These are phyloP conservation scores for Malus sylvestris DNA, from an alignment of 306 rosid genomes.

Conservation along the genomic window DNA sequence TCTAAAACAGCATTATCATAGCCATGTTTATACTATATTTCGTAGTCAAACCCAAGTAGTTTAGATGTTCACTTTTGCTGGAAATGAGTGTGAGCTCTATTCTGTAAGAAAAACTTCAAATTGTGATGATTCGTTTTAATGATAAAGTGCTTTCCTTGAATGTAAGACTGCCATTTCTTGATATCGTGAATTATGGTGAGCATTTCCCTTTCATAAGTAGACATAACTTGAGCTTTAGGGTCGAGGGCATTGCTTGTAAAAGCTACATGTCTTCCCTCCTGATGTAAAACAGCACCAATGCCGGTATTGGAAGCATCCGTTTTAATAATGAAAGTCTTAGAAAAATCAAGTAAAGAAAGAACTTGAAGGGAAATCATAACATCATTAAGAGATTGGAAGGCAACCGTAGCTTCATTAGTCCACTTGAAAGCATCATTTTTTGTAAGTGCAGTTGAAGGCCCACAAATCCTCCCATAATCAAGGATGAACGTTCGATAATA, in stretches of 20 bases:
- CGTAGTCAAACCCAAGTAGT: neutral
- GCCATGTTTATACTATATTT: neutral
- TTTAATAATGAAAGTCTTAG: neutral
- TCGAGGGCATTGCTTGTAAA: neutral
- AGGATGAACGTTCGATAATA: neutral
- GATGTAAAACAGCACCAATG: neutral
- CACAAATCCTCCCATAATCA: neutral
- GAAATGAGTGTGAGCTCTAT: neutral
- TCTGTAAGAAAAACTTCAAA: neutral
- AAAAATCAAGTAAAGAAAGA: neutral
- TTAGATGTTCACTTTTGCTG: neutral
- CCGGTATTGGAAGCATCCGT: neutral
- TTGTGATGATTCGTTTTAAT: neutral
- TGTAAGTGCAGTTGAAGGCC: neutral
- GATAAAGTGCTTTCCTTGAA: too few relatives aligned
- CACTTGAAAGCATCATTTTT: too few relatives aligned
- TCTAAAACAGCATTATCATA: fast-evolving
- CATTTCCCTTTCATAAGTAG: too few relatives aligned
- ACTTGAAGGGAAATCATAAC: neutral
- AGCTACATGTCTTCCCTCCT: neutral
- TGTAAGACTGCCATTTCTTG: too few relatives aligned
- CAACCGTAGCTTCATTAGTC: too few relatives aligned
- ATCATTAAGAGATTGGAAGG: too few relatives aligned
- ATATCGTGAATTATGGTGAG: too few relatives aligned
- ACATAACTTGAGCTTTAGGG: too few relatives aligned